These are phyloP conservation scores for Tephrocybe sp. DNA, from an alignment of 768 basidiomycete species.

Conservation along the genomic window DNA sequence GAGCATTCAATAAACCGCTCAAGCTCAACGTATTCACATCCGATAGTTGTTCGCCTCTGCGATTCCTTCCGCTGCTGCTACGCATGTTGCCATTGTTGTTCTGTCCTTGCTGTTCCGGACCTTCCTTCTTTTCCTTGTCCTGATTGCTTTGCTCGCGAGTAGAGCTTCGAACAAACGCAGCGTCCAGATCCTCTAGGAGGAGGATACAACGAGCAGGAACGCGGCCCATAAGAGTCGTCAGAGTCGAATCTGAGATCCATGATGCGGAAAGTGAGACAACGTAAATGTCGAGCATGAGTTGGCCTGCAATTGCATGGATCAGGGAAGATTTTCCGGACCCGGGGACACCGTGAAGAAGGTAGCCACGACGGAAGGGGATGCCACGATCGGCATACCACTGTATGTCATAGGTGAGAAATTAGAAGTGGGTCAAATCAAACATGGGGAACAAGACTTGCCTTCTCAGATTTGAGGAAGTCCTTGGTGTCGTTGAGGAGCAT, in stretches of 20 bases:
- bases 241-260: slow-evolving; percentile 86
- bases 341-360: slow-evolving; percentile 80
- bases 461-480: slow-evolving; percentile 84
- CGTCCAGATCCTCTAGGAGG: slow-evolving; percentile 88
- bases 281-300: slow-evolving; percentile 89
- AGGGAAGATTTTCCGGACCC: slow-evolving; percentile 87
- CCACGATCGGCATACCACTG: slow-evolving; percentile 94
- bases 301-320: slow-evolving; percentile 86
- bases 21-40: slow-evolving; percentile 82
- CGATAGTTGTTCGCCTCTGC: slow-evolving; percentile 56
- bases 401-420: slow-evolving; percentile 7
- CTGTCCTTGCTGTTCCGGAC: slow-evolving; percentile 22
- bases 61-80: slow-evolving; percentile 28
- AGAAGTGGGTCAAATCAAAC: neutral
- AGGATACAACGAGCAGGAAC: slow-evolving; percentile 86
- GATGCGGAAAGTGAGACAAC: slow-evolving; percentile 84
- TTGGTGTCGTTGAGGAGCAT: slow-evolving; percentile 81
- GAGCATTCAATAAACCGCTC: slow-evolving; percentile 79
- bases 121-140: slow-evolving; percentile 32
- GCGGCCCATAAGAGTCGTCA: slow-evolving; percentile 83
- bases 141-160: slow-evolving; percentile 55
- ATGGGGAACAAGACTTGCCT: slow-evolving; percentile 39
- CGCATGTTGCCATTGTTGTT: slow-evolving; percentile 11
- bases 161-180: slow-evolving; percentile 80
- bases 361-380: slow-evolving; percentile 88